Percentiles rank a stretch among this genome's conserved stretches.
phyloP scores from a whole-genome alignment of 352 stramenopile species.

The Saprolegnia parasitica region DNA sequence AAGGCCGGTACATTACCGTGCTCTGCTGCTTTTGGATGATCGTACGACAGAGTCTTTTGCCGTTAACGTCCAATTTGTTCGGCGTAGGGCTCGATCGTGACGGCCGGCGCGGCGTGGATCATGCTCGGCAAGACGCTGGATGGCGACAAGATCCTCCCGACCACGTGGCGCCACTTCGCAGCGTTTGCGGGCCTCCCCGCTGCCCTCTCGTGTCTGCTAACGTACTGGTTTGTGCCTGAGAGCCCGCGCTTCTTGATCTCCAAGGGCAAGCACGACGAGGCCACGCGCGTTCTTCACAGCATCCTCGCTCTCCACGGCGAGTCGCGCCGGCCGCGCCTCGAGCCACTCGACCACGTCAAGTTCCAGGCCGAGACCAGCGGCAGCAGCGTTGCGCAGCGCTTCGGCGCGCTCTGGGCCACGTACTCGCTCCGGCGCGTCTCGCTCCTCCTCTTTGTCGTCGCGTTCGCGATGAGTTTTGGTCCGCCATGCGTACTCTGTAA shows the following conservation, averaged over 20 bases:
- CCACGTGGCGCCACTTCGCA: conserved; percentile 83
- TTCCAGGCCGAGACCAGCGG: neutral
- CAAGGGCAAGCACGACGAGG: conserved; percentile 49
- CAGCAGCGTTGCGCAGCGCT: neutral
- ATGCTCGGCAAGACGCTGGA: conserved; percentile 67
- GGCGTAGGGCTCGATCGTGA: conserved; percentile 57
- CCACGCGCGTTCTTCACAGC: conserved; percentile 53
- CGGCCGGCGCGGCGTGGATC: conserved; percentile 75
- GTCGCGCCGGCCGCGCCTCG: conserved; percentile 50
- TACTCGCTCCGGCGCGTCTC: conserved; percentile 11
- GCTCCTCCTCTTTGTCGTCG: conserved; percentile 19
- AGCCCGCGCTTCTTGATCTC: conserved; percentile 73
- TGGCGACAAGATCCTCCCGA: conserved; percentile 53
- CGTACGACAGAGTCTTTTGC: neutral
- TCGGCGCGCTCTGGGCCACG: conserved; percentile 4
- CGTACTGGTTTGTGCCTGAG: conserved; percentile 69
- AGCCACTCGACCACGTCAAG: conserved; percentile 27
- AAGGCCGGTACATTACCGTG: conserved; percentile 78
- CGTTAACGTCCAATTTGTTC: neutral
- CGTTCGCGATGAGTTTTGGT: conserved; percentile 30
- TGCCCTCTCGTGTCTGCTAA: conserved; percentile 56
- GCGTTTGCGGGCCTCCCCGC: conserved; percentile 68
- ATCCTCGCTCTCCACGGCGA: conserved; percentile 54
- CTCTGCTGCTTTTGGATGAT: conserved; percentile 91
- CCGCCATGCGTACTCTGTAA: conserved; percentile 5